A percentile compares a stretch with the other conserved stretches of the same genome.
These are phyloP conservation scores for Podaxis pistillaris DNA, from an alignment of 768 basidiomycete genomes.

Conservation along the genomic window DNA sequence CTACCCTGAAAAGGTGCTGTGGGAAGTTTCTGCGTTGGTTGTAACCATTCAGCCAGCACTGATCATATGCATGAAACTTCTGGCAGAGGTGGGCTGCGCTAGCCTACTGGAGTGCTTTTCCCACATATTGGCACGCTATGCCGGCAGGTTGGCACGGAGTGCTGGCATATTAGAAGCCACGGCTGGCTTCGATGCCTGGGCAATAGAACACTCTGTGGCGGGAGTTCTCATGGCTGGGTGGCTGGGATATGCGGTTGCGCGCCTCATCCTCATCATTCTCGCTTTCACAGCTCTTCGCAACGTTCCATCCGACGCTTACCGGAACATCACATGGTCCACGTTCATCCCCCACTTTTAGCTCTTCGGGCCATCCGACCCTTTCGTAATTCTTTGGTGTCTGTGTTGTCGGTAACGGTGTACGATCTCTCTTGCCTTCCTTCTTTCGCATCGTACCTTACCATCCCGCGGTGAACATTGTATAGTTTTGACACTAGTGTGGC, in stretches of 20 bases:
- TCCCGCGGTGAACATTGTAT: too few species aligned
- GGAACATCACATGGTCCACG: background rate
- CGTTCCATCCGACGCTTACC: background rate
- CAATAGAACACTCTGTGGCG: background rate
- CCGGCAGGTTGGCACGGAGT: too few species aligned
- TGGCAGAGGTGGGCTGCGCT: background rate
- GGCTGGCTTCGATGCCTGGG: too few species aligned
- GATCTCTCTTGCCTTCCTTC: too few species aligned
- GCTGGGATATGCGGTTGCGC: background rate
- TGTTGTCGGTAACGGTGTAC: too few species aligned
- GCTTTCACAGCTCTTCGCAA: background rate
- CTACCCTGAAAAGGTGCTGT: background rate
- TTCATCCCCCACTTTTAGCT: background rate
- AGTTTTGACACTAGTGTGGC: too few species aligned
- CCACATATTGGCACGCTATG: background rate
- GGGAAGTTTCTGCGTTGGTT: background rate
- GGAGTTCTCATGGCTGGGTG: background rate
- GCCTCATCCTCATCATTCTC: background rate
- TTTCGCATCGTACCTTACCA: too few species aligned
- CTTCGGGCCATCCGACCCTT: too few species aligned
- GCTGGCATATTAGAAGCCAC: too few species aligned
- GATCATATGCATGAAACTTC: background rate
- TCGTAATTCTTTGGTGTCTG: too few species aligned
- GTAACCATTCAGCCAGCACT: background rate
- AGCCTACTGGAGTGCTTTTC: background rate